Percentiles rank a stretch among this genome's conserved stretches.
These are phyloP conservation scores for Trichoderma asperellum DNA, from an alignment of 2,329 filamentous ascomycete genomes.

Conservation along the genomic window DNA sequence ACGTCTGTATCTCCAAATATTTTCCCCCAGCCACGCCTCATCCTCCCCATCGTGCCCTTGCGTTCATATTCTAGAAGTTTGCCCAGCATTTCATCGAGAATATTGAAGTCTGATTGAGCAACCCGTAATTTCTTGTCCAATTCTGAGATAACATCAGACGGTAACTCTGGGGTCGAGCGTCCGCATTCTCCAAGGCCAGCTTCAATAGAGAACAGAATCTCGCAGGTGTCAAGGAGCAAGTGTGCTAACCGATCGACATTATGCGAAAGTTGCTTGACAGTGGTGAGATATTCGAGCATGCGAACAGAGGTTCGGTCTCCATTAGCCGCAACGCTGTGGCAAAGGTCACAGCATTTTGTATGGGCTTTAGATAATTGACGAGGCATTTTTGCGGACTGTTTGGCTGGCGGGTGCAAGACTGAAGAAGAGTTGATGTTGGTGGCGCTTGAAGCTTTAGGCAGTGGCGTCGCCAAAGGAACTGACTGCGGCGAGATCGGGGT, in stretches of 20 bases:
- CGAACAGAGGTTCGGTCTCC: slow-evolving; percentile 24
- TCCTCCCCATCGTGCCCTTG: slow-evolving; percentile 61
- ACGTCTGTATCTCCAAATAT: slow-evolving; percentile 66
- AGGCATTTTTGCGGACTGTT: slow-evolving; percentile 5
- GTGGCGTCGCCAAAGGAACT: neutral
- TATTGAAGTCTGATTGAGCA: slow-evolving; percentile 63
- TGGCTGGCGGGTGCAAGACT: neutral
- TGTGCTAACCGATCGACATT: slow-evolving; percentile 64
- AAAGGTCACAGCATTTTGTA: slow-evolving; percentile 13
- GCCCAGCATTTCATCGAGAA: slow-evolving; percentile 65
- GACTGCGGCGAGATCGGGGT: slow-evolving; percentile 1
- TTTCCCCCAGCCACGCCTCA: slow-evolving; percentile 65
- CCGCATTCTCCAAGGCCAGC: slow-evolving; percentile 62
- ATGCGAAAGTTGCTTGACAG: slow-evolving; percentile 56
- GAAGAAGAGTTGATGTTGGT: neutral
- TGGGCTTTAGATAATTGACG: neutral
- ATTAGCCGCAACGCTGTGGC: slow-evolving; percentile 4
- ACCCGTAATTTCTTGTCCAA: slow-evolving; percentile 66
- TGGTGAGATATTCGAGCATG: slow-evolving; percentile 66
- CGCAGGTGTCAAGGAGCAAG: slow-evolving; percentile 69
- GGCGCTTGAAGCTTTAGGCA: slow-evolving; percentile 4
- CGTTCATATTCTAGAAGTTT: slow-evolving; percentile 66
- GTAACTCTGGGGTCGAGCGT: slow-evolving; percentile 56
- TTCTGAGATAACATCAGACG: slow-evolving; percentile 64
- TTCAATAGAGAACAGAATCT: slow-evolving; percentile 70